Conservation (phyloP, 2,329 filamentous ascomycete genomes). For the Aphanocladium album region DNA sequence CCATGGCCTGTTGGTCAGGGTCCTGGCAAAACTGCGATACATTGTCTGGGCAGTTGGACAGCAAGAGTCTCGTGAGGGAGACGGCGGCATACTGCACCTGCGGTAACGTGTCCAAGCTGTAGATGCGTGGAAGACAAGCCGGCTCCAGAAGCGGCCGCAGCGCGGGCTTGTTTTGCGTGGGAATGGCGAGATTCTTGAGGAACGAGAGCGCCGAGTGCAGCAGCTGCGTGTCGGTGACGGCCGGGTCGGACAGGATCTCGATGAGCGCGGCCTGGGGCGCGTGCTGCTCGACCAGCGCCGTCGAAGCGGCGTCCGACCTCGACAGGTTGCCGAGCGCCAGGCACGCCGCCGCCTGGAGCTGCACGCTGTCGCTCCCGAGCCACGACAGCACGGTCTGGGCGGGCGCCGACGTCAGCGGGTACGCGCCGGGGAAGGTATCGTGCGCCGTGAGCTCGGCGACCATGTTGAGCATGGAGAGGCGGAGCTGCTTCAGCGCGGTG, state of each 20-base stretch:
- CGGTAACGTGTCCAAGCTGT: slow-evolving; percentile 44
- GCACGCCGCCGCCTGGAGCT: slow-evolving; percentile 52
- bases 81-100: slow-evolving; percentile 58
- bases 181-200: slow-evolving; percentile 61
- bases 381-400: slow-evolving; percentile 41
- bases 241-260: slow-evolving; percentile 36
- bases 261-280: slow-evolving; percentile 41
- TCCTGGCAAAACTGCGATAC: slow-evolving; percentile 41
- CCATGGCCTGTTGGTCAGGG: background rate
- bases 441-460: slow-evolving; percentile 50
- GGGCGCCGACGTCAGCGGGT: slow-evolving; percentile 39
- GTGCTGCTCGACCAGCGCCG: slow-evolving; percentile 41
- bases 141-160: slow-evolving; percentile 45
- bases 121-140: slow-evolving; percentile 47
- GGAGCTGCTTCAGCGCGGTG: slow-evolving; percentile 42
- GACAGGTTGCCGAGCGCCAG: slow-evolving; percentile 58
- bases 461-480: slow-evolving; percentile 44
- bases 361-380: slow-evolving; percentile 35
- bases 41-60: slow-evolving; percentile 49
- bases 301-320: slow-evolving; percentile 51
- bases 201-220: slow-evolving; percentile 55
- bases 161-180: slow-evolving; percentile 46
- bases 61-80: slow-evolving; percentile 52
- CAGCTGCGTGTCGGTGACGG: slow-evolving; percentile 43
- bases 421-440: slow-evolving; percentile 38